A percentile compares a stretch with the other conserved stretches of the same genome.
Conservation (phyloP, 176 grass and related monocot species). For the Puccinellia tenuiflora region DNA sequence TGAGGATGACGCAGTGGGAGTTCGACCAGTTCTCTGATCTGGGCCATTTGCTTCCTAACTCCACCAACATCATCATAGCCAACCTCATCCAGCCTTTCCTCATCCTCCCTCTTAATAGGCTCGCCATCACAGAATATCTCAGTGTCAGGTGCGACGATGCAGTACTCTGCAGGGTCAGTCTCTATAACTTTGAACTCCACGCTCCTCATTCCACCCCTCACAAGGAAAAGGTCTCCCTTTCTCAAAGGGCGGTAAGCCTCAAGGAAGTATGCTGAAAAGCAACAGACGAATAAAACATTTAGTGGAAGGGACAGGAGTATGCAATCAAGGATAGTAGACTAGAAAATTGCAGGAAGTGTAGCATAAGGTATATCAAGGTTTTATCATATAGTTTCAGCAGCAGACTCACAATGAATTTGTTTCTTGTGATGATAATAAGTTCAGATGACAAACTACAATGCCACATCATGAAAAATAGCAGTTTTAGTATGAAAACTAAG, state of each 20-base stretch:
- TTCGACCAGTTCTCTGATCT: conserved; percentile 67
- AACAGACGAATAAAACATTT: not conserved
- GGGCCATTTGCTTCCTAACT: conserved; percentile 86
- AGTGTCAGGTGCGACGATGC: conserved; percentile 80
- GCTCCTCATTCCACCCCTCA: conserved; percentile 74
- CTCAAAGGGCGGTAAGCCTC: conserved; percentile 75
- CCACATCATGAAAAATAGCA: not conserved
- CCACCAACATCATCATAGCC: conserved; percentile 92
- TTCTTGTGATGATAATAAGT: not conserved
- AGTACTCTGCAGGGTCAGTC: conserved; percentile 74
- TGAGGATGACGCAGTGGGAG: conserved; percentile 55
- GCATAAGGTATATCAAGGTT: not conserved
- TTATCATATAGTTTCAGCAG: not conserved
- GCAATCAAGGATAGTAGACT: not conserved
- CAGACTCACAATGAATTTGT: not conserved
- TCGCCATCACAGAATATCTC: conserved; percentile 88
- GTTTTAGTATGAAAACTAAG: not conserved
- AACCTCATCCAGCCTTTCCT: conserved; percentile 69
- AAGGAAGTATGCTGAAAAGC: conserved; percentile 72
- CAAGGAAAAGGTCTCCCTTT: conserved; percentile 83
- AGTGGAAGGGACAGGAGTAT: not conserved
- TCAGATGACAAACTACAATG: not conserved
- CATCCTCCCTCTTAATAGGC: conserved; percentile 82
- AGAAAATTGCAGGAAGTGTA: not conserved
- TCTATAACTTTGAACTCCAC: conserved; percentile 90